Percentiles rank a stretch among this genome's conserved stretches.
Evolutionary conservation across 2,329 filamentous ascomycete species (phyloP).

Genomic region (Sporothrix pseudoabietina): DNA sequence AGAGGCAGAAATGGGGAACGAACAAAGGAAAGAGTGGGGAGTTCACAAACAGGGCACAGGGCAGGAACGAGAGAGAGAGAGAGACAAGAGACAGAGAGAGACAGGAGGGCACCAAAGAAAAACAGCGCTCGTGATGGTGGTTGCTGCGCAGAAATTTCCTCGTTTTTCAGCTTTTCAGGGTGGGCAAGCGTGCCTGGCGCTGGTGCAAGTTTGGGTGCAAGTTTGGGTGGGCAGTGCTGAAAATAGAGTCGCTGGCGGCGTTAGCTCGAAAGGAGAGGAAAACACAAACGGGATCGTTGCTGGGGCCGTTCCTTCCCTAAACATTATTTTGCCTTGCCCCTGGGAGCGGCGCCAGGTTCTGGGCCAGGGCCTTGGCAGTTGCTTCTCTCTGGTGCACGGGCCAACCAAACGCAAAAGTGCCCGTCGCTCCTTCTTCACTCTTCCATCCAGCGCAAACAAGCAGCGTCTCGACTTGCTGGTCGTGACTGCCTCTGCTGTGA

Average conservation of each 20-base stretch:
- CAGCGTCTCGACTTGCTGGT: conserved; percentile 12
- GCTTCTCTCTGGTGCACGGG: conserved; percentile 9
- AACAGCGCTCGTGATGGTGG: conserved; percentile 6
- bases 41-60: conserved; percentile 11
- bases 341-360: background rate
- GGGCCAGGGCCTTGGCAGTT: conserved; percentile 1
- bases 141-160: conserved; percentile 18
- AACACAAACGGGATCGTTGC: conserved; percentile 16
- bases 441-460: conserved; percentile 22
- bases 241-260: background rate
- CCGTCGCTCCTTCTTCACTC: background rate
- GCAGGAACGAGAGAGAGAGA: background rate
- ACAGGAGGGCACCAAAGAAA: background rate
- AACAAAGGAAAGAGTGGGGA: conserved; percentile 1
- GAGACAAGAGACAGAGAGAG: background rate
- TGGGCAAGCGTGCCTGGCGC: background rate
- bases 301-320: conserved; percentile 16
- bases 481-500: background rate
- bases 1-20: background rate
- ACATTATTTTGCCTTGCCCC: conserved; percentile 17
- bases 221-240: background rate
- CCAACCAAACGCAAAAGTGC: conserved; percentile 13
- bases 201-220: background rate
- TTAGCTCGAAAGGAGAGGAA: background rate
- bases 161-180: background rate